These are phyloP conservation scores for Penicillium sp. DNA, from an alignment of 2,329 filamentous ascomycete species.

Conservation along the genomic window DNA sequence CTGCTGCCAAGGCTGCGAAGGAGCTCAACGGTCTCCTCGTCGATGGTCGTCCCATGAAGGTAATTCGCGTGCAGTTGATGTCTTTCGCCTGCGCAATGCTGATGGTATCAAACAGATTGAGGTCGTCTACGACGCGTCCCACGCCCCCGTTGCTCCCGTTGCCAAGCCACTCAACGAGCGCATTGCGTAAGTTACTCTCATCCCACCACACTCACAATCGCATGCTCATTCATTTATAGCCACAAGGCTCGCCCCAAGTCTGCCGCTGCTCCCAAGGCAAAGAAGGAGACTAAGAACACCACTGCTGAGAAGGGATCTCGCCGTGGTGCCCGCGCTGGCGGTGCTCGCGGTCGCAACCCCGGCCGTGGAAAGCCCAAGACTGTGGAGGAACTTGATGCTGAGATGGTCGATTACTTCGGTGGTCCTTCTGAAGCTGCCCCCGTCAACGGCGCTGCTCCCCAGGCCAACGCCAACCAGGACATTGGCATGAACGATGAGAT, in stretches of 20 bases:
- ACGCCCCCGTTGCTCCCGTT: slow-evolving; percentile 66
- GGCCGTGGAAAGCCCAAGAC: slow-evolving; percentile 80
- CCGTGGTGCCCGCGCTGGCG: slow-evolving; percentile 48
- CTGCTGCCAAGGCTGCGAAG: slow-evolving; percentile 80
- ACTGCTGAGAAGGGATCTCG: slow-evolving; percentile 2
- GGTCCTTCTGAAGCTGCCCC: slow-evolving; percentile 48
- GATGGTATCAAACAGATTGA: slow-evolving; percentile 66
- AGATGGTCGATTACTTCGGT: slow-evolving; percentile 94
- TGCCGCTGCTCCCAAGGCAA: slow-evolving; percentile 72
- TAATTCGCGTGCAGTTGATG: slow-evolving; percentile 38
- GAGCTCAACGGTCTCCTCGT: slow-evolving; percentile 87
- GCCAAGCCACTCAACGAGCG: slow-evolving; percentile 82
- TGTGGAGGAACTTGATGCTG: slow-evolving; percentile 89
- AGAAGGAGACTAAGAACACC: slow-evolving; percentile 39
- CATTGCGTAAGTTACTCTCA: slow-evolving; percentile 61
- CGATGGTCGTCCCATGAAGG: slow-evolving; percentile 88
- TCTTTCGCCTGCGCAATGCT: not conserved
- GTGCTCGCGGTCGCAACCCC: slow-evolving; percentile 60
- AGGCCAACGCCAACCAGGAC: slow-evolving; percentile 54
- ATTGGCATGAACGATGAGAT: slow-evolving; percentile 59
- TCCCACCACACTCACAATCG: not conserved
- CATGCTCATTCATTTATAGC: slow-evolving; percentile 33
- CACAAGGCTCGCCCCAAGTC: slow-evolving; percentile 80
- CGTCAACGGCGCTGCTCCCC: slow-evolving; percentile 50
- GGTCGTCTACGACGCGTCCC: slow-evolving; percentile 78